Percentiles rank a stretch among this genome's conserved stretches.
phyloP scores from a whole-genome alignment of 1,284 basidiomycete genomes.

The Bjerkandera adusta region DNA sequence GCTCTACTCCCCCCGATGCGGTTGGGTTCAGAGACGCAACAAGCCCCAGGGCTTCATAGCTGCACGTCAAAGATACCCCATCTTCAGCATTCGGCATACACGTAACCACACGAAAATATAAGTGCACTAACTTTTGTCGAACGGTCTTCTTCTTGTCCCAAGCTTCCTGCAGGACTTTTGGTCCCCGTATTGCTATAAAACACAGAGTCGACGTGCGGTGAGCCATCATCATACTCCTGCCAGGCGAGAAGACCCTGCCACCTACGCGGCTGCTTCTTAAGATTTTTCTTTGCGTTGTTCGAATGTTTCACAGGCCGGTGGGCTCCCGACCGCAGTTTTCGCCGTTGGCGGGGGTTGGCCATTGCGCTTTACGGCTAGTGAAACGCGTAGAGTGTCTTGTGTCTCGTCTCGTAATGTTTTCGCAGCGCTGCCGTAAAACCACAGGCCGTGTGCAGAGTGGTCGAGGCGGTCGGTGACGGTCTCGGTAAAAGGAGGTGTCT shows the following conservation, averaged over 20 bases:
- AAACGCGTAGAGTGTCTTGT: neutral
- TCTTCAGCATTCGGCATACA: constrained; percentile 14
- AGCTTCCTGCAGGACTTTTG: constrained; percentile 77
- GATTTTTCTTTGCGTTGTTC: constrained; percentile 64
- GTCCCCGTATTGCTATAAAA: constrained; percentile 73
- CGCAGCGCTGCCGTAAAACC: neutral
- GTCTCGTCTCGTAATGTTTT: neutral
- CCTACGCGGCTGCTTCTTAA: constrained; percentile 77
- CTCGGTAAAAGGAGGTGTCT: too few relatives aligned
- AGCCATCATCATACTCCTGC: constrained; percentile 6
- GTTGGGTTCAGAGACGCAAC: constrained; percentile 64
- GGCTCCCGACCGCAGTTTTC: constrained; percentile 73
- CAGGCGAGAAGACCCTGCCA: constrained; percentile 16
- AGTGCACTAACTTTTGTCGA: constrained; percentile 88
- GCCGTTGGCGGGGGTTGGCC: constrained; percentile 91
- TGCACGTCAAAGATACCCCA: constrained; percentile 31
- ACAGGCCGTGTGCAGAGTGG: neutral
- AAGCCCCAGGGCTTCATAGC: constrained; percentile 80
- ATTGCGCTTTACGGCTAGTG: constrained; percentile 42
- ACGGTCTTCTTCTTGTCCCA: constrained; percentile 93
- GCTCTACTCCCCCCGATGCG: constrained; percentile 59
- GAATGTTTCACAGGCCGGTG: constrained; percentile 72
- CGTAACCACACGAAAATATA: constrained; percentile 5
- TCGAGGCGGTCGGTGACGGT: neutral
- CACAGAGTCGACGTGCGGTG: constrained; percentile 6